phyloP scores from a whole-genome alignment of 2,329 filamentous ascomycete genomes.

The Chaetomiaceae sp. region DNA sequence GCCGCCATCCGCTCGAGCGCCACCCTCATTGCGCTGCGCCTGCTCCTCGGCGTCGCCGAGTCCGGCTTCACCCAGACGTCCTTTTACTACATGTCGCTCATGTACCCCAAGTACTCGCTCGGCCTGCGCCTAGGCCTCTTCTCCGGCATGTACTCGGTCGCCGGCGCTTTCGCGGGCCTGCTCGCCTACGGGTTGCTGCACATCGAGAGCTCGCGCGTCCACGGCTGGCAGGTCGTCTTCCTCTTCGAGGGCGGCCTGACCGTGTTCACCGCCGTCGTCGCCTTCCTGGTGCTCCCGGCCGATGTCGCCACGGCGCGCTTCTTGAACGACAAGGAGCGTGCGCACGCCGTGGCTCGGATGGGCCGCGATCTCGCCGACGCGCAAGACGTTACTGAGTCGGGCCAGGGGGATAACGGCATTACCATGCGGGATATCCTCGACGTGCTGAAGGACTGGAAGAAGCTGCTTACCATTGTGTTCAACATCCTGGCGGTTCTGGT shows the following conservation, averaged over 20 bases:
- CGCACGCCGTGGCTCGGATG: not conserved
- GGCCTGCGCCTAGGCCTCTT: slow-evolving; percentile 1
- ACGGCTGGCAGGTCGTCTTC: slow-evolving; percentile 3
- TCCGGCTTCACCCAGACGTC: slow-evolving; percentile 4
- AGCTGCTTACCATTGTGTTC: slow-evolving; percentile 1
- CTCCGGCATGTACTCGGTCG: slow-evolving; percentile 4
- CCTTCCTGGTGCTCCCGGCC: not conserved
- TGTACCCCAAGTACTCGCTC: slow-evolving; percentile 1
- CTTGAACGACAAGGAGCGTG: not conserved
- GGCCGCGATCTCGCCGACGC: not conserved
- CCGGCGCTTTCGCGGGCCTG: slow-evolving; percentile 5
- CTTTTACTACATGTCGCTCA: slow-evolving; percentile 5
- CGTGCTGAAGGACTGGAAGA: slow-evolving; percentile 6
- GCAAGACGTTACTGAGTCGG: not conserved
- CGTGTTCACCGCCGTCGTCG: not conserved
- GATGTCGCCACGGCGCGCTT: not conserved
- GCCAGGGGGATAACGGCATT: not conserved
- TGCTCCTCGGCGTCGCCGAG: slow-evolving; percentile 4
- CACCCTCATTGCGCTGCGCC: not conserved
- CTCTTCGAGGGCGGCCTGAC: slow-evolving; percentile 1
- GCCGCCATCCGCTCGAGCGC: not conserved
- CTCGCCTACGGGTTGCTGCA: slow-evolving; percentile 4
- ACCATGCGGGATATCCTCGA: not conserved
- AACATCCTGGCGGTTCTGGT: slow-evolving; percentile 5
- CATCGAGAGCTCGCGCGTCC: not conserved